Evolutionary conservation across 768 basidiomycete species (phyloP), one percentile per base, ranked within the genome.

Genomic region (Tulasnella sp.): DNA sequence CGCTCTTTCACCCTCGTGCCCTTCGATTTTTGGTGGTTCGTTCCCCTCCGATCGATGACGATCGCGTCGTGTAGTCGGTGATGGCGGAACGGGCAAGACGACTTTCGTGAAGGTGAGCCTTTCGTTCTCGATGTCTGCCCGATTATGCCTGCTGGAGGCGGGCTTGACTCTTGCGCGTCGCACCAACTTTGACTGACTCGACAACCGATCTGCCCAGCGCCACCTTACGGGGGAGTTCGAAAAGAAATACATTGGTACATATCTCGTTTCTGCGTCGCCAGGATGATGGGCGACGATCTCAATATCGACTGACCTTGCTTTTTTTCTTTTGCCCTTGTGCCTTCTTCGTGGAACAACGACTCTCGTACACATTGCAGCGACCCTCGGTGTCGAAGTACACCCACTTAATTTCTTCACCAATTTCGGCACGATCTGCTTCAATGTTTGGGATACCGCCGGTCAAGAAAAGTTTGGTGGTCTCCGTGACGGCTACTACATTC

Each of bases 391-490:
- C 66, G 96, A 99, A 72, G 96, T 99, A 45, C 96, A 98, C 75
- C 96, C 96, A 61, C 77, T 99, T 57, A 70, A 77, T 42, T 99
- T 99, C 80, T 76, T 86, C 65, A 99, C 96, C 77, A 98, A 98
- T 81, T 98, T 86, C 66, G 96, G 96, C 65, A 94, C 85, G 37
- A 91, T 99, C 76, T 87, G 87, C 75, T 99, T 99, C 82, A 98
- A 98, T 69, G 94, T 97, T 53, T 99, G 96, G 96, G 96, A 99
- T 71, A 99, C 96, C 31, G 96, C 96, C 54, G 96, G 96, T 41
- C 96, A 99, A 77, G 96, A 99, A 75, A 99, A 98, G 76, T 99
- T 99, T 64, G 96, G 94, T 75, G 93, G 92, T 68, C 86, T 97
- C 61, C 87, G 92, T 62, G 92, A 96, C 72, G 92, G 93, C 43